Base-by-base conservation (phyloP, 2,329 filamentous ascomycete genomes). In the Pseudocercospora eumusae region DNA sequence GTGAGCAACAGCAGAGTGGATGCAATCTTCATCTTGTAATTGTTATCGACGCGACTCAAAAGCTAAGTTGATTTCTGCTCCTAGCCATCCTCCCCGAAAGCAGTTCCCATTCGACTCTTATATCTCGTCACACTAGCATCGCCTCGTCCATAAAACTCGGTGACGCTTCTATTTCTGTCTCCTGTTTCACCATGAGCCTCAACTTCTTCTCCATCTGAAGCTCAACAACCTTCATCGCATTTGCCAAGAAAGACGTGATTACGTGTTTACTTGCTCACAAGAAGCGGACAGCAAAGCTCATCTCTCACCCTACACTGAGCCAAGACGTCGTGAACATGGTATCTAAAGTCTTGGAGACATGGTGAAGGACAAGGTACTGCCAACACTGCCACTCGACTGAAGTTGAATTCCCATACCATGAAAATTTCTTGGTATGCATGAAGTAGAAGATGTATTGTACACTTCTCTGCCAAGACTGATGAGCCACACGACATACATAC, bases 1-100 rank as follows among this genome's bases (percentile, higher is more conserved):
- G 56, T 45, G 57, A 63, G 40, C 33, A 58, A 23, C n/a, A 63
- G n/a, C 20, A 60, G 33, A 49, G 59, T 47, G 10, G 57, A 57
- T 36, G 56, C 49, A 27, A 63, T 20, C 53, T 63, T 63, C 61
- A 60, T 63, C 20, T 18, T 44, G 33, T 23, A n/a, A 10, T 3
- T 42, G 31, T 3, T 56, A 27, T 23, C 13, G 5, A 40, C 18
- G 23, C 20, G 6, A 36, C 13, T 42, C n/a, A 40, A 44, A 52
- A 33, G 31, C 21, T n/a, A 42, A 44, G 53, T 56, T 3, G 4
- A 15, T 40, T 13, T 56, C 25, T 56, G 53, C 53, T 40, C 44
- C 20, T 18, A 21, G 4, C 8, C 9, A 2, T 45, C 18, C n/a
- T 13, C 25, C 15, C 1, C 18, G n/a, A 25, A 31, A 25, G 15